These are phyloP conservation scores for Tetradesmus obliquus DNA, from an alignment of 139 green algal genomes.

Conservation along the genomic window DNA sequence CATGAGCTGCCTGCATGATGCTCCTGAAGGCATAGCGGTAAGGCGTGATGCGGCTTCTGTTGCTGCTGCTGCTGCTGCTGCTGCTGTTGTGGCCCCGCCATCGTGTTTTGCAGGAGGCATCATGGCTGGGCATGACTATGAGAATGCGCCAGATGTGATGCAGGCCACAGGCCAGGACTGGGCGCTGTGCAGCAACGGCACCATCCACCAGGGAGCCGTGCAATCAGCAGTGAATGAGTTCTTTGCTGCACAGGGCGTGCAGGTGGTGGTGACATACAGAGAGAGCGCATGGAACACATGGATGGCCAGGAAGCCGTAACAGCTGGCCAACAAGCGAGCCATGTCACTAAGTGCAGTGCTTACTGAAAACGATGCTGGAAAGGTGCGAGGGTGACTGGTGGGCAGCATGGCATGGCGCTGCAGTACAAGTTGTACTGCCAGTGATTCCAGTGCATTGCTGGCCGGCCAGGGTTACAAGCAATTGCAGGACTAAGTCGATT, in stretches of 20 bases:
- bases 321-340: too few species aligned
- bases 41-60: background rate
- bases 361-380: too few species aligned
- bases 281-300: background rate
- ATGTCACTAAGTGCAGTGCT: too few species aligned
- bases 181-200: slow-evolving; percentile 56
- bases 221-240: slow-evolving; percentile 63
- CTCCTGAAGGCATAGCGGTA: too few species aligned
- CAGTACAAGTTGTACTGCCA: too few species aligned
- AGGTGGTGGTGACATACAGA: slow-evolving; percentile 36
- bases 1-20: too few species aligned
- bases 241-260: slow-evolving; percentile 35
- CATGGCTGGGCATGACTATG: slow-evolving; percentile 56
- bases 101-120: background rate
- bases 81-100: background rate
- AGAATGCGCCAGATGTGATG: slow-evolving; percentile 17
- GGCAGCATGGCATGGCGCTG: too few species aligned
- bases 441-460: too few species aligned
- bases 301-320: background rate
- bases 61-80: background rate
- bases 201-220: slow-evolving; percentile 47
- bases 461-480: too few species aligned
- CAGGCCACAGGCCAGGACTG: slow-evolving; percentile 33
- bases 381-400: too few species aligned
- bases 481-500: too few species aligned